Base-by-base conservation (phyloP, 768 basidiomycete species). In the Lactifluus hygrophoroides region DNA sequence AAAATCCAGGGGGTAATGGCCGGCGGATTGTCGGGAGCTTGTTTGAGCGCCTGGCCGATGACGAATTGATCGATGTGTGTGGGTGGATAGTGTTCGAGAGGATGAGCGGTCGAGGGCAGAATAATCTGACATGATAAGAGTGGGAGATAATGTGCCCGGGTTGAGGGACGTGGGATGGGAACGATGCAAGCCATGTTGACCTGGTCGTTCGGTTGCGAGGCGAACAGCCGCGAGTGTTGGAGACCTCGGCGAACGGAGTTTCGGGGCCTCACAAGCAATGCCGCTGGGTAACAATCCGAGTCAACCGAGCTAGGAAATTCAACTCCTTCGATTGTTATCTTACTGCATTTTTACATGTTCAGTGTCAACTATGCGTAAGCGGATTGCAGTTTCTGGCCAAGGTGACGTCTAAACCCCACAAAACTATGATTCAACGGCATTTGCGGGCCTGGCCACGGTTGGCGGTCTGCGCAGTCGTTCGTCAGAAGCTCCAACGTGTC, bases 41-140 rank as follows among this genome's bases (percentile, higher is more conserved):
- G n/a, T n/a, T n/a, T 38, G 28, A 21, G 43, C 19, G 5, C 58
- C 37, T 7, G 58, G 46, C 10, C 58, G 58, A 56, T 10, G 58
- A 6, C 58, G 58, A 5, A 45, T 56, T 27, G 58, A 51, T 0
- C n/a, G 16, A 30, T 60, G 35, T 2, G 35, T 34, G 11, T 40
- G 35, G 17, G 48, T 38, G n/a, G n/a, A n/a, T n/a, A n/a, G n/a
- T n/a, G n/a, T n/a, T n/a, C n/a, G n/a, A 40, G 54, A 32, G 9
- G 58, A 60, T 1, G 59, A 21, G 49, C 4, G 54, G 13, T 17
- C 23, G 27, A 55, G 48, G 34, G 34, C 35, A 34, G 58, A 19
- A 13, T 50, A 60, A 37, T 56, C 35, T 23, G 48, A 54, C 54
- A 56, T 60, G 35, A 9, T 23, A 43, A 3, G 2, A 27, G 3